Evolutionary conservation across 2,329 filamentous ascomycete species (phyloP).

Genomic region (Atkinsonella texensis): DNA sequence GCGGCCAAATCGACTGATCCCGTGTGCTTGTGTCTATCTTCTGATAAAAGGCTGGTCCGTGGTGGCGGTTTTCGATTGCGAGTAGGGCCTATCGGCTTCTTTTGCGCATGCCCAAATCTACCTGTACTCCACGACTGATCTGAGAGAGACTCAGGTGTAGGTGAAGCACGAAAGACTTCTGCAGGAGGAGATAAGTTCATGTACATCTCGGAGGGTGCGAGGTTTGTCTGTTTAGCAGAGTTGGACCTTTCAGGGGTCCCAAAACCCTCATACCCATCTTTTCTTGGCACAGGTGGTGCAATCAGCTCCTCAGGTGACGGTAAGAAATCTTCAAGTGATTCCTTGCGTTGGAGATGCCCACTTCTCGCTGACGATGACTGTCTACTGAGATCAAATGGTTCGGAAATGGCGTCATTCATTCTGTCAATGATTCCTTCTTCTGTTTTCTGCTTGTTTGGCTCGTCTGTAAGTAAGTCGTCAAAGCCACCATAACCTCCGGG

Average conservation of each 20-base stretch:
- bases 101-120: slow-evolving; percentile 18
- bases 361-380: slow-evolving; percentile 22
- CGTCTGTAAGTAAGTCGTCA: slow-evolving; percentile 1
- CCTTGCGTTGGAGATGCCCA: slow-evolving; percentile 20
- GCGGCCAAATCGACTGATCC: slow-evolving; percentile 42
- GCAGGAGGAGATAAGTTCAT: slow-evolving; percentile 27
- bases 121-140: slow-evolving; percentile 21
- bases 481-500: slow-evolving; percentile 40
- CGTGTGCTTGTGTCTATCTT: slow-evolving; percentile 24
- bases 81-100: slow-evolving; percentile 34
- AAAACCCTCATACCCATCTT: slow-evolving; percentile 47
- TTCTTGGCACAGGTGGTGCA: slow-evolving; percentile 29
- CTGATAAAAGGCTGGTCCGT: slow-evolving; percentile 33
- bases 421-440: slow-evolving; percentile 39
- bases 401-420: slow-evolving; percentile 54
- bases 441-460: slow-evolving; percentile 7
- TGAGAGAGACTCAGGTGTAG: slow-evolving; percentile 32
- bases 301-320: background rate
- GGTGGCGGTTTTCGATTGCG: slow-evolving; percentile 42
- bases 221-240: slow-evolving; percentile 24
- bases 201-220: slow-evolving; percentile 41
- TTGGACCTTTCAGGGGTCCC: slow-evolving; percentile 31
- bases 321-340: slow-evolving; percentile 14
- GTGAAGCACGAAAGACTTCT: slow-evolving; percentile 32
- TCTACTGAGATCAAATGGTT: slow-evolving; percentile 46